Conservation (phyloP, 2,329 filamentous ascomycete species). For the Fusarium incarnatum region DNA sequence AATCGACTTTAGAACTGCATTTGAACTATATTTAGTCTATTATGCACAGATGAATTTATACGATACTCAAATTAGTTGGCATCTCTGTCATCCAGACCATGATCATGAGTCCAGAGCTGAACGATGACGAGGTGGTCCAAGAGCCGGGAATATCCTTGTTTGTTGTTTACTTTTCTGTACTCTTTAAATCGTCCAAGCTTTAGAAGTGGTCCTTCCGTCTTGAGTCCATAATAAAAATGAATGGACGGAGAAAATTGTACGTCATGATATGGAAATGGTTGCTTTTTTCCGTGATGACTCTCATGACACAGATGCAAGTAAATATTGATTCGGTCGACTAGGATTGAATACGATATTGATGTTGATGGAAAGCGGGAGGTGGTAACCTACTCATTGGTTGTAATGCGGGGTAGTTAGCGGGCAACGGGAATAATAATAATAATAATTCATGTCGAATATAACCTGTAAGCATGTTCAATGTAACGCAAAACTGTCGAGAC, state of each 20-base stretch:
- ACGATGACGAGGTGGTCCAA: background rate
- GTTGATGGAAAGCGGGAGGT: background rate
- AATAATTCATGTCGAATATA: background rate
- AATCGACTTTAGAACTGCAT: background rate
- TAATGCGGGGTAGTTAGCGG: conserved; percentile 3
- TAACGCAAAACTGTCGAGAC: background rate
- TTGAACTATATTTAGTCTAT: background rate
- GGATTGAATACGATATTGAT: background rate
- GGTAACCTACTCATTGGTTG: background rate
- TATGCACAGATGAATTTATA: background rate
- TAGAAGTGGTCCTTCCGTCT: background rate
- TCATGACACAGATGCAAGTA: conserved; percentile 3
- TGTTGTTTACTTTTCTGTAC: conserved; percentile 16
- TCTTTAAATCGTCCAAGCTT: background rate
- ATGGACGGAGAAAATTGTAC: background rate
- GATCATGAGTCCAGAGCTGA: conserved; percentile 16
- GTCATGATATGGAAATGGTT: background rate
- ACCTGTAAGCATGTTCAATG: background rate
- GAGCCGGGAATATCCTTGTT: conserved; percentile 23
- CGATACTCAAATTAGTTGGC: background rate
- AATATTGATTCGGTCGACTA: background rate
- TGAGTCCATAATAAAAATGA: conserved; percentile 1
- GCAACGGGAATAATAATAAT: background rate
- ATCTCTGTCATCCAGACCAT: background rate
- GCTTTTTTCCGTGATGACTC: background rate